These are phyloP conservation scores for Solanum appendiculatum DNA, from an alignment of 257 asterid species.

Conservation along the genomic window DNA sequence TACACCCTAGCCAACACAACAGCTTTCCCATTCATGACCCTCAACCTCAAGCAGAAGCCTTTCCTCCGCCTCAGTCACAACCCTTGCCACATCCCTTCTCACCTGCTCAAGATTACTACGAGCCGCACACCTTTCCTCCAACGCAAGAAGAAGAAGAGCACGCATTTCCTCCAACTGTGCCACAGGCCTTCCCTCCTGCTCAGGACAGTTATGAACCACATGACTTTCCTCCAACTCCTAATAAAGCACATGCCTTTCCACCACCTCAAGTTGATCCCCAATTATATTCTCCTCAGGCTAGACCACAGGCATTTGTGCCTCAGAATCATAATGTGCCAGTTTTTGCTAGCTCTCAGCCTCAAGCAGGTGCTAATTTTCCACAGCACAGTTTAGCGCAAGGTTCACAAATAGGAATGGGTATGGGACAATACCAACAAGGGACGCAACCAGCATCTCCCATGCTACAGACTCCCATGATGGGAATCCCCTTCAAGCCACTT, in stretches of 20 bases:
- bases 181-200: constrained; percentile 7
- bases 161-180: background rate
- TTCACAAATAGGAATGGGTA: background rate
- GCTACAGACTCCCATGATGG: background rate
- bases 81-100: constrained; percentile 6
- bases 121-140: background rate
- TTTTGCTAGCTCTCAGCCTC: background rate
- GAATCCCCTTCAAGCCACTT: background rate
- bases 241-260: background rate
- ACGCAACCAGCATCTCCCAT: background rate
- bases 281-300: background rate
- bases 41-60: background rate
- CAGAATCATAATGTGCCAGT: background rate
- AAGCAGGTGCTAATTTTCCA: background rate
- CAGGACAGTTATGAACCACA: background rate
- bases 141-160: background rate
- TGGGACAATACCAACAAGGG: background rate
- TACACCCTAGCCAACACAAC: background rate
- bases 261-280: background rate
- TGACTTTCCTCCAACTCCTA: background rate
- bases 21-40: background rate
- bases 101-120: background rate
- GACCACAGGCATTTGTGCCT: background rate
- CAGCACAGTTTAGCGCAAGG: background rate
- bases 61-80: constrained; percentile 6